These are phyloP conservation scores for Candida peoriensis DNA, from an alignment of 805 yeast genomes.

Conservation along the genomic window DNA sequence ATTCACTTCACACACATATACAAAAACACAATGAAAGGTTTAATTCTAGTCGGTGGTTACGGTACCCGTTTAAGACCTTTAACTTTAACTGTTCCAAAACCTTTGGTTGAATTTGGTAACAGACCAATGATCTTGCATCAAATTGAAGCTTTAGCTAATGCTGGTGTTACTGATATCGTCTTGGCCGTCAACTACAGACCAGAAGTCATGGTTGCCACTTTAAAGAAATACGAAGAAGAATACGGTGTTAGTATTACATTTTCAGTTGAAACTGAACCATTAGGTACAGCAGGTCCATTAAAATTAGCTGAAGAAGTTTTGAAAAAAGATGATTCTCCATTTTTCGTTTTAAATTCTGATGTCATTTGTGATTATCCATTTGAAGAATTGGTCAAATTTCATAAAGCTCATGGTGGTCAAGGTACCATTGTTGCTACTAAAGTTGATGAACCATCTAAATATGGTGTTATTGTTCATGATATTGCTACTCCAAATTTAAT, in stretches of 20 bases:
- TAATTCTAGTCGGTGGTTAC: conserved; percentile 98
- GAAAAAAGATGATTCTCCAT: conserved; percentile 92
- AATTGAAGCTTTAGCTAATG: conserved; percentile 94
- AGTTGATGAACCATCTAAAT: conserved; percentile 99
- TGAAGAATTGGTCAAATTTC: conserved; percentile 87
- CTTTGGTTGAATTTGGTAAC: conserved; percentile 96
- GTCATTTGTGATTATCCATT: conserved; percentile 99
- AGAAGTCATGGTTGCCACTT: conserved; percentile 95
- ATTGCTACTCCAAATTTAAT: conserved; percentile 91
- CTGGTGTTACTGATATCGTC: conserved; percentile 98
- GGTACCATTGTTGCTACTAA: conserved; percentile 99
- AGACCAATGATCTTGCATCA: conserved; percentile 99
- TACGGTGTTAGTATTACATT: conserved; percentile 94
- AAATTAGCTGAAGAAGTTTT: conserved; percentile 92
- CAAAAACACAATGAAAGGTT: conserved; percentile 91
- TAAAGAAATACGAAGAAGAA: conserved; percentile 89
- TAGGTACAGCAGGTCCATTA: conserved; percentile 99
- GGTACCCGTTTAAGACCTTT: conserved; percentile 99
- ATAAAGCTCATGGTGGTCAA: conserved; percentile 91
- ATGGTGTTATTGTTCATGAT: conserved; percentile 99
- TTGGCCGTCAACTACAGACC: conserved; percentile 99
- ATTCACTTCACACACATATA: too few species aligned
- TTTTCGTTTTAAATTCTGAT: conserved; percentile 96
- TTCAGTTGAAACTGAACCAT: conserved; percentile 98
- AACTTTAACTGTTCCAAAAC: conserved; percentile 92